Evolutionary conservation across 306 rosid genomes (phyloP), one percentile per base, ranked within the genome.

Genomic region (Prunus mongolica): DNA sequence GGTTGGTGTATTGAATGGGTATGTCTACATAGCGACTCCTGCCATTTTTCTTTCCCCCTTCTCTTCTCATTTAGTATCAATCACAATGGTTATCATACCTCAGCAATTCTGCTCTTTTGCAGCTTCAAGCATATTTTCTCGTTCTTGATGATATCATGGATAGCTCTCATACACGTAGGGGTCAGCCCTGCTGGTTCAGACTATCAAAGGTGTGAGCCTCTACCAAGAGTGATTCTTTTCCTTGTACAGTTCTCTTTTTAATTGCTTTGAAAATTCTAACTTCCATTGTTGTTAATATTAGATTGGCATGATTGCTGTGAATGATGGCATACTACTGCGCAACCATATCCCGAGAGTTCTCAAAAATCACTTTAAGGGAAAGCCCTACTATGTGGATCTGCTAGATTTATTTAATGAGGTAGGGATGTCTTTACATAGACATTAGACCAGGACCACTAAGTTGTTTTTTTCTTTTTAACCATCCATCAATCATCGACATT

Each of bases 351-450:
- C 90, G 0, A 87, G 97, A 15, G 85, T 95, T 67, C 88, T 92
- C 82, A 92, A 70, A 82, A 95, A 89, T 4, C 99, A 95, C 76
- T 95, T 95, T 76, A 92, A 83, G 82, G 89, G 78, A 75, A 90
- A 87, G 84, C 87, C 97, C 2, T 95, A 89, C 79, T 95, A 90
- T 2, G 92, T 83, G 45, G 96, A 95, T 86, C 93, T 95, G 75
- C 87, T 88, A 69, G 99, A 95, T 77, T 82, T 95, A 79, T 95
- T 92, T 63, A 91, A 92, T 28, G 97, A 92, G 99, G 97, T 91
- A 67, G 5, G 64, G 44, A 81, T 60, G 49, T 75, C 71, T 65
- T 77, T 76, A 63, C 58, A n/a, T n/a, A 27, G 32, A 73, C 62
- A 8, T 61, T 7, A 28, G 51, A 72, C 25, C 67, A 25, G 47